Evolutionary conservation across 2,329 filamentous ascomycete species (phyloP), one percentile per base, ranked within the genome.

Genomic region (Gaeumannomyces sp.): DNA sequence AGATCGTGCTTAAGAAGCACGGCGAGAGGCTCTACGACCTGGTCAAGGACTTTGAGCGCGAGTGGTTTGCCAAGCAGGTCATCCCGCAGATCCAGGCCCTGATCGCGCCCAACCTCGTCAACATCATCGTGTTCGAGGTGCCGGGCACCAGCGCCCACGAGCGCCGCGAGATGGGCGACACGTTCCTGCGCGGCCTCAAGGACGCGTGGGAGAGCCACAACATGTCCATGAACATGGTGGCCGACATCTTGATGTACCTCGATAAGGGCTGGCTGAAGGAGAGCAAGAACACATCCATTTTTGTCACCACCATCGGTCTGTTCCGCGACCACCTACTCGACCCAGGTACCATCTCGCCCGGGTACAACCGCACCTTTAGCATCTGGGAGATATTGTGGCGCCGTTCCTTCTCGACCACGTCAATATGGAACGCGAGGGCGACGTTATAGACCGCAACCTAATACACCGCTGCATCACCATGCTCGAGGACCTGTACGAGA

Each of bases 391-490:
- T 97, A 8, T 80, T 98, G 31, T 91, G 91, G n/a, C 71, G 86
- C 87, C 7, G 91, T 97, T n/a, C 19, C 84, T 98, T 35, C 83
- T 98, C 3, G 93, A 97, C 68, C 91, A 97, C 77, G 90, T 99
- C 69, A 87, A 90, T 67, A 93, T 97, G 88, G 95, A 98, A 75
- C 84, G 95, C 33, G 88, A 93, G 66, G 95, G 94, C 33, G 93
- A 97, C 71, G 85, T 92, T 19, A 93, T 98, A 67, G 91, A 98
- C 75, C 88, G 91, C 70, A 85, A 86, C 50, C 81, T 97, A 5
- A 86, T 98, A 70, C 90, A 92, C 69, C 89, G 91, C 63, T 94
- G 92, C 73, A 85, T 92, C 3, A 88, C 90, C 70, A 97, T 99
- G 93, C 83, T 99, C 7, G 94, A 96, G 73, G 87, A 87, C 10